Evolutionary conservation across 2,329 filamentous ascomycete species (phyloP).

Genomic region (Chaetoscypha palmicola): DNA sequence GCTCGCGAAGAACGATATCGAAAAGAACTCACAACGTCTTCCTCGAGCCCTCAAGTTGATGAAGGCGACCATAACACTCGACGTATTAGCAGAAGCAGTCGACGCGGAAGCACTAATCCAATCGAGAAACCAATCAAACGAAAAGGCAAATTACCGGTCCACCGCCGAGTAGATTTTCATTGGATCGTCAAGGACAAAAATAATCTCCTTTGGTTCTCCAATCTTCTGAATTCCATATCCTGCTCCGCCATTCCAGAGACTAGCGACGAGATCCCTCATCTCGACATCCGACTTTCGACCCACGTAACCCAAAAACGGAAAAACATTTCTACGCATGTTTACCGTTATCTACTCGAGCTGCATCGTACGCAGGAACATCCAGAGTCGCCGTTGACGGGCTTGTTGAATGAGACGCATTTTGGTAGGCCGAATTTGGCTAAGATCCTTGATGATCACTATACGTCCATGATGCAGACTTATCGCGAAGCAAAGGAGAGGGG

Average conservation of each 20-base stretch:
- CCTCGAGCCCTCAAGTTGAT: neutral
- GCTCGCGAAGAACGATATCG: slow-evolving; percentile 34
- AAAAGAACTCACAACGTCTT: slow-evolving; percentile 22
- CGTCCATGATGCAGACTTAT: slow-evolving; percentile 39
- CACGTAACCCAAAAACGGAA: slow-evolving; percentile 50
- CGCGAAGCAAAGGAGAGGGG: slow-evolving; percentile 5
- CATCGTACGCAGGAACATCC: slow-evolving; percentile 46
- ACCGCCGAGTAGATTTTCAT: slow-evolving; percentile 51
- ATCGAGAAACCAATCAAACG: slow-evolving; percentile 1
- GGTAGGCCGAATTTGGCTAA: slow-evolving; percentile 46
- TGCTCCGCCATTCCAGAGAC: slow-evolving; percentile 35
- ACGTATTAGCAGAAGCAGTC: too few relatives aligned
- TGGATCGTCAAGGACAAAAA: slow-evolving; percentile 54
- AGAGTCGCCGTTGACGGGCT: slow-evolving; percentile 45
- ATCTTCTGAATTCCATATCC: slow-evolving; percentile 45
- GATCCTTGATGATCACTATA: slow-evolving; percentile 48
- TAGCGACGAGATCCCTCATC: slow-evolving; percentile 30
- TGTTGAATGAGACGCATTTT: slow-evolving; percentile 47
- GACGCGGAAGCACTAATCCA: neutral
- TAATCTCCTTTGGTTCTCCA: slow-evolving; percentile 49
- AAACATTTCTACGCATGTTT: slow-evolving; percentile 46
- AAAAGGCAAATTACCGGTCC: slow-evolving; percentile 15
- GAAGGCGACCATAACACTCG: neutral
- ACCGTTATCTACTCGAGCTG: slow-evolving; percentile 49
- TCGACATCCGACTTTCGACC: slow-evolving; percentile 49